Base-by-base conservation (phyloP, 805 yeast genomes). In the Ogataea henricii region DNA sequence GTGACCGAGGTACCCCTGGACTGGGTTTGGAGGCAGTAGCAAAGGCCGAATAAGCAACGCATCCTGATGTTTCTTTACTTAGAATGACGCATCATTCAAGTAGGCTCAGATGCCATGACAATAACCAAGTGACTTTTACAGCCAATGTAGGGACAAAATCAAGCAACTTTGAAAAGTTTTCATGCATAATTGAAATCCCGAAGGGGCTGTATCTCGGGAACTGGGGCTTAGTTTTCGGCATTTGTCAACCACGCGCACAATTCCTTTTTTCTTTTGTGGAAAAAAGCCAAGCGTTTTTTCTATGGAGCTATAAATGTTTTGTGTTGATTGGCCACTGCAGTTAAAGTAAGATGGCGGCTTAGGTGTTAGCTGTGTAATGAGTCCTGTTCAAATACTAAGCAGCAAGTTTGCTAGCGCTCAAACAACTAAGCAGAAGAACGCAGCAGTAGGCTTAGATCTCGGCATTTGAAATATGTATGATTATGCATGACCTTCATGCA, bases 31-130 rank as follows among this genome's bases (percentile, higher is more conserved):
- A 14, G 34, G n/a, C 16, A 14, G 8, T n/a, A 18, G 23, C 42
- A 39, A 39, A 39, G 14, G 42, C 42, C 42, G 42, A 26, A 27
- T 18, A 39, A 39, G 33, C 32, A 39, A 39, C n/a, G 37, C 37
- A 34, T 8, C 12, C 16, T 16, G 3, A 6, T 5, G 16, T 13
- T 8, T 17, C n/a, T 16, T 30, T 17, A 12, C 18, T 30, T 14
- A 16, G n/a, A 13, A 14, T 3, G 4, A 6, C 8, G 16, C 17
- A 13, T 13, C 18, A 30, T n/a, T n/a, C 8, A 17, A 14, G 8
- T 6, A 30, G 17, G 3, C 18, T 13, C 3, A 8, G 16, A n/a
- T 6, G n/a, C 8, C 16, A 8, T 14, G 34, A 30, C 34, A 30
- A 30, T 30, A 30, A n/a, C n/a, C n/a, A n/a, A n/a, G n/a, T n/a